Evolutionary conservation across 768 basidiomycete genomes (phyloP).

Genomic region (Phanerochaete sordida): DNA sequence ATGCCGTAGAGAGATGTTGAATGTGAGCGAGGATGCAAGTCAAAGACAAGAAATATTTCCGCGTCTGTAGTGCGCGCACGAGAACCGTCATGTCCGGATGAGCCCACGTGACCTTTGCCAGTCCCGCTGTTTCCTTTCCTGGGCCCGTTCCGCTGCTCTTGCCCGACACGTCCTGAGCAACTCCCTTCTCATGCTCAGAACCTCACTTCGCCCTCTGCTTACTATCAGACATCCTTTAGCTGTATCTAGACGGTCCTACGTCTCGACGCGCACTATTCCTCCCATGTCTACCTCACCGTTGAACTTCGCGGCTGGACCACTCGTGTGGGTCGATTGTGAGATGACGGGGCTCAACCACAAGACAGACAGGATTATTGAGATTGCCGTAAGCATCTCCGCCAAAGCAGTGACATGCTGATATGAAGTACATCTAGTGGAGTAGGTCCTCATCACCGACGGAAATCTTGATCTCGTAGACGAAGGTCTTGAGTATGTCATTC

Average conservation of each 20-base stretch:
- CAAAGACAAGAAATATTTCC: not conserved
- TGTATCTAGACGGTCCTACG: not conserved
- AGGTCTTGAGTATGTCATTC: conserved; percentile 75
- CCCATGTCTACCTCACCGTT: conserved; percentile 26
- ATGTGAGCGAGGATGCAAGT: not conserved
- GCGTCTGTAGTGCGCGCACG: not conserved
- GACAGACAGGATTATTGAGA: conserved; percentile 74
- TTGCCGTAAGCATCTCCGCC: conserved; percentile 48
- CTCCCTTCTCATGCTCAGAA: not conserved
- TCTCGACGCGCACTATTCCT: not conserved
- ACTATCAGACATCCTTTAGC: not conserved
- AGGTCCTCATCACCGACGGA: conserved; percentile 89
- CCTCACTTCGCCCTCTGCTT: not conserved
- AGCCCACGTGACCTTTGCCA: not conserved
- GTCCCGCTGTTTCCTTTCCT: not conserved
- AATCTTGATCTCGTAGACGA: conserved; percentile 77
- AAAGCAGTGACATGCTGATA: not conserved
- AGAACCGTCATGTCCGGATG: not conserved
- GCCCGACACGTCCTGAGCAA: not conserved
- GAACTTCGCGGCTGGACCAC: conserved; percentile 53
- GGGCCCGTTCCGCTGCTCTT: not conserved
- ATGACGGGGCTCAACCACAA: conserved; percentile 76
- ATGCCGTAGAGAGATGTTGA: conserved; percentile 9
- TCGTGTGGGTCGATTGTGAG: conserved; percentile 87
- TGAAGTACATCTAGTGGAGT: not conserved